Conservation (phyloP, 371 early-diverging fungal species). For the Rhizopus arrhizus region DNA sequence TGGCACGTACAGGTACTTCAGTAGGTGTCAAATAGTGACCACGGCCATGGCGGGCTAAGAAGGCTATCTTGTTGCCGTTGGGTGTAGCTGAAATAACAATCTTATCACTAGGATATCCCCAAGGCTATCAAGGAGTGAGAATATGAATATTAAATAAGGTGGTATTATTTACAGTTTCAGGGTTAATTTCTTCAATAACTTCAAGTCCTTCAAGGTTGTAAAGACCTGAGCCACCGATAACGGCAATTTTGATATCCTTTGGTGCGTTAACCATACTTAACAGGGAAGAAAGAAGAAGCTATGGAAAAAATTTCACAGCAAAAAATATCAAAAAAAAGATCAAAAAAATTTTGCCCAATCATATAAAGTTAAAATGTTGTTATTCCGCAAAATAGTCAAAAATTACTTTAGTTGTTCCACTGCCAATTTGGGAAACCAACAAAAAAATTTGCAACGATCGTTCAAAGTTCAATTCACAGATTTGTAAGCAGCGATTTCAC, state of each 20-base stretch:
- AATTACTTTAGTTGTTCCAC: too few species aligned
- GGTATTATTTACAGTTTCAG: constrained; percentile 69
- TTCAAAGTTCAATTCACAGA: too few species aligned
- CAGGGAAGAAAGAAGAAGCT: too few species aligned
- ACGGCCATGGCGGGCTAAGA: constrained; percentile 95
- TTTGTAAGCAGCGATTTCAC: too few species aligned
- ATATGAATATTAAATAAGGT: neutral
- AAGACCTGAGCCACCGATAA: constrained; percentile 96
- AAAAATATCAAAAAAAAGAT: too few species aligned
- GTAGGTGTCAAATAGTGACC: constrained; percentile 86
- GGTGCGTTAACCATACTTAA: constrained; percentile 23
- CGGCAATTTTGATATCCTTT: constrained; percentile 78
- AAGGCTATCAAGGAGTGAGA: constrained; percentile 64
- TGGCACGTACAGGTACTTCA: constrained; percentile 93
- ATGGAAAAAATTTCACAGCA: too few species aligned
- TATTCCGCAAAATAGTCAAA: too few species aligned
- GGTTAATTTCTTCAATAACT: constrained; percentile 81
- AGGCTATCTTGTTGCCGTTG: constrained; percentile 86
- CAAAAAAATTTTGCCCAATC: neutral
- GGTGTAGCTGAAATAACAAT: constrained; percentile 72
- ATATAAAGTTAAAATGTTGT: too few species aligned
- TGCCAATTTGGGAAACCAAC: too few species aligned
- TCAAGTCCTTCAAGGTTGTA: constrained; percentile 89
- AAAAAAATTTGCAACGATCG: too few species aligned
- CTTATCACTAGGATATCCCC: constrained; percentile 87